These are phyloP conservation scores for Cladophialophora carrionii DNA, from an alignment of 2,329 filamentous ascomycete species.

Conservation along the genomic window DNA sequence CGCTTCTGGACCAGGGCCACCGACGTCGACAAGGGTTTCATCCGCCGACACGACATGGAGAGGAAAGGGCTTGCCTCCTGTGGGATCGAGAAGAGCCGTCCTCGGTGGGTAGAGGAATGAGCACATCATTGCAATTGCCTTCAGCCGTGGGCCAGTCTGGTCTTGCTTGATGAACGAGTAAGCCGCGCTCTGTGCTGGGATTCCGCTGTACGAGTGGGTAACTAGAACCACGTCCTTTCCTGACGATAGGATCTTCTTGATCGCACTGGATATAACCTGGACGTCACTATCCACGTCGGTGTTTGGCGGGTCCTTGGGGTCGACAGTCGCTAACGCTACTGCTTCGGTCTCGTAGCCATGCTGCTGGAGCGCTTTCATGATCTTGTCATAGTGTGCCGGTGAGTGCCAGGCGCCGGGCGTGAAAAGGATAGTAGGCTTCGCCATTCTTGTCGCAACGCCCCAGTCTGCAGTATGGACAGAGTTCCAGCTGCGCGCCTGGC, in stretches of 20 bases:
- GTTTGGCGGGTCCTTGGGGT: slow-evolving; percentile 38
- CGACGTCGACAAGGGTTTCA: slow-evolving; percentile 8
- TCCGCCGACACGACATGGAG: slow-evolving; percentile 5
- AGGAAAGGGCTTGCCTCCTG: slow-evolving; percentile 4
- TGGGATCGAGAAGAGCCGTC: slow-evolving; percentile 8
- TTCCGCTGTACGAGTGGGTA: slow-evolving; percentile 32
- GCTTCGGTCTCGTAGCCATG: slow-evolving; percentile 10
- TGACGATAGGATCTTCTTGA: slow-evolving; percentile 25
- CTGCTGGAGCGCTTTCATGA: slow-evolving; percentile 43
- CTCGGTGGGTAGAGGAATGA: slow-evolving; percentile 17
- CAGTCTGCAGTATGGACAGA: neutral
- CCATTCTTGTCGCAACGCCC: neutral
- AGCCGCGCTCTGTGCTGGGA: slow-evolving; percentile 29
- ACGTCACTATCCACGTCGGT: slow-evolving; percentile 16
- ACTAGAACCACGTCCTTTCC: slow-evolving; percentile 31
- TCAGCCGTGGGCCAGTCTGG: slow-evolving; percentile 1
- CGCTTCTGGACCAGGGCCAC: slow-evolving; percentile 14
- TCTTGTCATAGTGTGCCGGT: slow-evolving; percentile 39
- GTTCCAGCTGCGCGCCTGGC: neutral
- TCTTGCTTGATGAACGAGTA: slow-evolving; percentile 16
- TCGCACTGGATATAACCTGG: slow-evolving; percentile 11
- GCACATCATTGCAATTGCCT: slow-evolving; percentile 10
- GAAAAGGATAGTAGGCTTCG: slow-evolving; percentile 45
- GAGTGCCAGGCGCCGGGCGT: slow-evolving; percentile 47
- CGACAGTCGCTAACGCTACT: slow-evolving; percentile 11